Evolutionary conservation across 2,329 filamentous ascomycete genomes (phyloP), one percentile per base, ranked within the genome.

Genomic region (Neofusicoccum sp.): DNA sequence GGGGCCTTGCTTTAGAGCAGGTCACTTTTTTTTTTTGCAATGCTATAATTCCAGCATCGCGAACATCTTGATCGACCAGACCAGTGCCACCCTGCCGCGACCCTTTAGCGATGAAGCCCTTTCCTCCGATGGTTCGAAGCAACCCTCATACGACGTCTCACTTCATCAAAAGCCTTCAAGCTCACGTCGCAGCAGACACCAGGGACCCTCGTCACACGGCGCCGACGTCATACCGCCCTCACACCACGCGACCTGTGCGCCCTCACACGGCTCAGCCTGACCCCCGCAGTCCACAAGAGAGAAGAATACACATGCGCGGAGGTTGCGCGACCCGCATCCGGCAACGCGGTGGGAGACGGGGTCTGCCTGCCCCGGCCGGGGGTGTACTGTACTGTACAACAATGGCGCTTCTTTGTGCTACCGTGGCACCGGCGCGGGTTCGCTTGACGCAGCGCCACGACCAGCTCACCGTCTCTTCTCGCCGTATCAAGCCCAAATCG

Each of bases 1-100:
- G 54, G 16, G 33, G 40, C 4, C 54, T 38, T 38, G 54, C 54
- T 56, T 38, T 56, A 56, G 51, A 36, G 43, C 20, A 14, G 41
- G 54, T 26, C 40, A 16, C 34, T 26, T 58, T 43, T n/a, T 24
- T 51, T 36, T 48, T 57, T 58, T 58, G 40, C 43, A 45, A 45
- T 58, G 54, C 40, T 58, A 44, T 44, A 47, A 58, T 58, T 38
- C 41, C 30, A 28, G 54, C 54, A 58, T 47, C 34, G 54, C 51
- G 51, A 56, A 56, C 36, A 56, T 38, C 12, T 56, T 36, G 34
- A 54, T 54, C 41, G 49, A 54, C 49, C 31, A 41, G 34, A 31
- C 49, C 49, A 54, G 49, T 54, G 49, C 49, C 20, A 30, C 49
- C 28, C 11, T 36, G 8, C 14, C 47, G 14, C n/a, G 16, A n/a